Evolutionary conservation across 495 filamentous ascomycete genomes (phyloP).

Genomic region (Parachaetomium inaequale): DNA sequence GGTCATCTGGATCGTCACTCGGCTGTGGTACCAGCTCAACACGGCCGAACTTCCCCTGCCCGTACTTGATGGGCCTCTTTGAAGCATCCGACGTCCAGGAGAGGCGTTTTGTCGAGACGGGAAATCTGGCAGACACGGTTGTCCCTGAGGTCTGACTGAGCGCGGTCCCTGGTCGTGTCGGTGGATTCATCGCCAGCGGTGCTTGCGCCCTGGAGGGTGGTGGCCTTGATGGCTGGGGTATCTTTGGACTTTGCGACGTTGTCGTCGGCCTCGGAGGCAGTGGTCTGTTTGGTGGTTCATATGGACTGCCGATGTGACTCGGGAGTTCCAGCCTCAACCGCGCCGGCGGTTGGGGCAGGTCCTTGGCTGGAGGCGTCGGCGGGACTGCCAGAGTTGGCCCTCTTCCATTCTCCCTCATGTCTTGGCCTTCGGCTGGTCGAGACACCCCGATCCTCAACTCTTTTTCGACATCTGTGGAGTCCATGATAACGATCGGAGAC

Average conservation of each 20-base stretch:
- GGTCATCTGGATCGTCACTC: slow-evolving; percentile 47
- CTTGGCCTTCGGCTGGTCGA: neutral
- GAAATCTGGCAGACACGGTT: slow-evolving; percentile 22
- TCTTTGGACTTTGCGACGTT: slow-evolving; percentile 19
- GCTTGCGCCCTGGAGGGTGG: slow-evolving; percentile 23
- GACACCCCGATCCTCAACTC: slow-evolving; percentile 23
- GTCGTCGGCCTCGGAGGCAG: slow-evolving; percentile 28
- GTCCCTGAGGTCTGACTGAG: slow-evolving; percentile 16
- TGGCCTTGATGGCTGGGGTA: slow-evolving; percentile 22
- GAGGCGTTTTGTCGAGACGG: slow-evolving; percentile 32
- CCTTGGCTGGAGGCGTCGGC: slow-evolving; percentile 28
- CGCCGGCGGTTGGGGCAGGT: slow-evolving; percentile 17
- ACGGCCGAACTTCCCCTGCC: slow-evolving; percentile 38
- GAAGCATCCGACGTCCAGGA: slow-evolving; percentile 39
- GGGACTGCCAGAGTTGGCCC: slow-evolving; percentile 17
- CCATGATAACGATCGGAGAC: slow-evolving; percentile 12
- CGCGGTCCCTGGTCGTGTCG: slow-evolving; percentile 31
- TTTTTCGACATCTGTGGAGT: slow-evolving; percentile 24
- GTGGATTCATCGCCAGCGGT: slow-evolving; percentile 28
- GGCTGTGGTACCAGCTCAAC: slow-evolving; percentile 50
- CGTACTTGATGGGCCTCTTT: slow-evolving; percentile 45
- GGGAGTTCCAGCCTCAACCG: neutral
- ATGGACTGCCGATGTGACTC: slow-evolving; percentile 14
- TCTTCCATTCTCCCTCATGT: too few species aligned
- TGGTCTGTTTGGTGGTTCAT: slow-evolving; percentile 31